These are phyloP conservation scores for Discostella stelligera DNA, from an alignment of 352 stramenopile species.

Conservation along the genomic window DNA sequence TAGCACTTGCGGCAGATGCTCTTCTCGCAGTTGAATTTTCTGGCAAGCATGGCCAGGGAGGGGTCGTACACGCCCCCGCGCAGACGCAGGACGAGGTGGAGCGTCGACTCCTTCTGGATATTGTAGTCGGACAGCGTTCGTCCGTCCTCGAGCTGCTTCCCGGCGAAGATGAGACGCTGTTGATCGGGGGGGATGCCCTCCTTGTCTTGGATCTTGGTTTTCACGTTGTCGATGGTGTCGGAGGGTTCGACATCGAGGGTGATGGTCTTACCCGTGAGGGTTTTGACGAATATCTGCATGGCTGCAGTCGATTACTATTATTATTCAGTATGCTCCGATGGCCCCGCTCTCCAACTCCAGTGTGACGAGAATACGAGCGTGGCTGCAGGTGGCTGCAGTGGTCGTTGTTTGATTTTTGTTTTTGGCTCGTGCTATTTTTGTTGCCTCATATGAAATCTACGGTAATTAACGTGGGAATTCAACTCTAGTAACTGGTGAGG, in stretches of 20 bases:
- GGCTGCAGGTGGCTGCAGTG: not conserved
- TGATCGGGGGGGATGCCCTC: conserved; percentile 92
- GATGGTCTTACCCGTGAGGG: conserved; percentile 98
- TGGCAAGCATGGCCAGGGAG: conserved; percentile 95
- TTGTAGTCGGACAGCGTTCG: conserved; percentile 89
- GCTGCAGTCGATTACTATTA: conserved; percentile 15
- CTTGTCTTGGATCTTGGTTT: conserved; percentile 99
- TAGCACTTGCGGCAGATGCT: conserved; percentile 99
- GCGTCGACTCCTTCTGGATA: conserved; percentile 96
- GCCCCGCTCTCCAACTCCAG: conserved; percentile 11
- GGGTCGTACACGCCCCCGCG: conserved; percentile 91
- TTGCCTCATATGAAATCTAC: not conserved
- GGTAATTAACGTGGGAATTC: not conserved
- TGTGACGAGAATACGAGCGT: not conserved
- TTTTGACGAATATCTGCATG: conserved; percentile 93
- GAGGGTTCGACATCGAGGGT: conserved; percentile 98
- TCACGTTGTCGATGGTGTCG: conserved; percentile 99
- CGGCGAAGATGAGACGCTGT: conserved; percentile 88
- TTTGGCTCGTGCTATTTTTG: not conserved
- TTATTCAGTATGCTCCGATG: not conserved
- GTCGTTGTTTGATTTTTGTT: not conserved
- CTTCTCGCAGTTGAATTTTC: conserved; percentile 99
- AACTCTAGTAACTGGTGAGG: not conserved
- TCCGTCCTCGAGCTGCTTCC: conserved; percentile 90
- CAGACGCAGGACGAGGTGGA: conserved; percentile 94